Conservation (phyloP, 768 basidiomycete species). For the Rhizopogon vulgaris region DNA sequence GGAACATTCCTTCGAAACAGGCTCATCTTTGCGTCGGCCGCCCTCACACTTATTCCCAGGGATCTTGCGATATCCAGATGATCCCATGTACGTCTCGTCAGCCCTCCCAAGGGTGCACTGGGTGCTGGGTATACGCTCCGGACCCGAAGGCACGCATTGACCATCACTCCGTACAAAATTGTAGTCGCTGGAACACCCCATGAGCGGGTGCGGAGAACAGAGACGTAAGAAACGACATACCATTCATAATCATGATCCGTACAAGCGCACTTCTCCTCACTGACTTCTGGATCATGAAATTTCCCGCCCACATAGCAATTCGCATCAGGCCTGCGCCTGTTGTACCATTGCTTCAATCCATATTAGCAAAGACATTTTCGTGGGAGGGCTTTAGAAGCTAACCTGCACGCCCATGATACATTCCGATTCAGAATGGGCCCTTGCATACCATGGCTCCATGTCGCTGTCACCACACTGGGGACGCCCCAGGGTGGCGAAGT, state of each 20-base stretch:
- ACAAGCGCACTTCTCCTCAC: conserved; percentile 82
- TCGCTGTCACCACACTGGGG: conserved; percentile 67
- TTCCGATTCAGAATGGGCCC: conserved; percentile 51
- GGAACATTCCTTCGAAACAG: conserved; percentile 72
- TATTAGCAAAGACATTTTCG: background rate
- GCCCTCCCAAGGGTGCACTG: conserved; percentile 48
- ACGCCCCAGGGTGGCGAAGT: conserved; percentile 66
- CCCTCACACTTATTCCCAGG: conserved; percentile 85
- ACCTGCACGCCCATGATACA: conserved; percentile 97
- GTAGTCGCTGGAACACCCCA: conserved; percentile 61
- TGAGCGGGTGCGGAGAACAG: background rate
- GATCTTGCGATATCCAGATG: conserved; percentile 87
- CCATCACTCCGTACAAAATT: conserved; percentile 74
- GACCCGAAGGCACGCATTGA: conserved; percentile 79
- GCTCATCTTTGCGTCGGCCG: conserved; percentile 57
- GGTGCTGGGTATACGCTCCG: conserved; percentile 78
- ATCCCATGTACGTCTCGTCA: conserved; percentile 70
- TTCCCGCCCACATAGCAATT: conserved; percentile 90
- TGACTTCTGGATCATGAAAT: conserved; percentile 78
- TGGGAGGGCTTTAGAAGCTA: conserved; percentile 6
- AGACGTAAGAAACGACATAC: conserved; percentile 34
- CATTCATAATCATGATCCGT: conserved; percentile 91
- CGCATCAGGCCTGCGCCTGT: conserved; percentile 71
- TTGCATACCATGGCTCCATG: conserved; percentile 86
- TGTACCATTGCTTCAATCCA: conserved; percentile 80